Percentiles rank a stretch among this genome's conserved stretches.
phyloP scores from a whole-genome alignment of 2,329 filamentous ascomycete species.

The Neopestalotiopsis sp. region DNA sequence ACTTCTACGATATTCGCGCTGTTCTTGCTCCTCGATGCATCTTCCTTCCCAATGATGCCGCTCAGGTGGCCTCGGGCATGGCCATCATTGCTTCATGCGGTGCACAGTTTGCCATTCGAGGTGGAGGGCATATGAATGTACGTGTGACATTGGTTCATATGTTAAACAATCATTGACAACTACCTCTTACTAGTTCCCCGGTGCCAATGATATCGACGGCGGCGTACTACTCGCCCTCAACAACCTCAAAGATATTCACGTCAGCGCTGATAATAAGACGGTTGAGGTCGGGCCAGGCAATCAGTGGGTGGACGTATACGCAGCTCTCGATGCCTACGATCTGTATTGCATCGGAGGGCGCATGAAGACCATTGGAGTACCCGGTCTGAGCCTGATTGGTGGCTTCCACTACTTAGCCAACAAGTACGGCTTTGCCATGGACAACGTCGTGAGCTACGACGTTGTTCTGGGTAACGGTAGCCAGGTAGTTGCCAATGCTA shows the following conservation, averaged over 20 bases:
- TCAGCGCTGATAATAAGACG: background rate
- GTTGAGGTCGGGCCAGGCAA: slow-evolving; percentile 14
- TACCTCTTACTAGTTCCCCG: slow-evolving; percentile 29
- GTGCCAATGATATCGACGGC: slow-evolving; percentile 21
- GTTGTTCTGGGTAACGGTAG: background rate
- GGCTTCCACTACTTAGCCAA: slow-evolving; percentile 19
- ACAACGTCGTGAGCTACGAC: slow-evolving; percentile 2
- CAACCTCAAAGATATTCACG: slow-evolving; percentile 17
- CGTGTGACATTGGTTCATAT: too few species aligned
- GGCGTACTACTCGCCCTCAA: slow-evolving; percentile 21
- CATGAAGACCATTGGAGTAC: slow-evolving; percentile 19
- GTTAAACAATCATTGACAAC: background rate
- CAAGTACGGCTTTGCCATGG: background rate
- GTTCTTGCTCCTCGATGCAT: slow-evolving; percentile 20
- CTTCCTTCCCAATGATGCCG: slow-evolving; percentile 17
- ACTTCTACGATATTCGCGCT: slow-evolving; percentile 21
- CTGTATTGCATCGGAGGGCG: slow-evolving; percentile 18
- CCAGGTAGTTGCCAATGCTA: background rate
- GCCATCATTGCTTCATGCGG: slow-evolving; percentile 19
- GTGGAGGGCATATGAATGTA: slow-evolving; percentile 33
- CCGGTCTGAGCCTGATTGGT: slow-evolving; percentile 20
- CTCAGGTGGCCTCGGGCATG: slow-evolving; percentile 18
- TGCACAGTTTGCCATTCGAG: slow-evolving; percentile 32
- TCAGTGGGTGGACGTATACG: slow-evolving; percentile 19
- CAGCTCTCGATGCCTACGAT: slow-evolving; percentile 4